Evolutionary conservation across 1,284 basidiomycete genomes (phyloP), one percentile per base, ranked within the genome.

Genomic region (Lignosus rhinocerotis): DNA sequence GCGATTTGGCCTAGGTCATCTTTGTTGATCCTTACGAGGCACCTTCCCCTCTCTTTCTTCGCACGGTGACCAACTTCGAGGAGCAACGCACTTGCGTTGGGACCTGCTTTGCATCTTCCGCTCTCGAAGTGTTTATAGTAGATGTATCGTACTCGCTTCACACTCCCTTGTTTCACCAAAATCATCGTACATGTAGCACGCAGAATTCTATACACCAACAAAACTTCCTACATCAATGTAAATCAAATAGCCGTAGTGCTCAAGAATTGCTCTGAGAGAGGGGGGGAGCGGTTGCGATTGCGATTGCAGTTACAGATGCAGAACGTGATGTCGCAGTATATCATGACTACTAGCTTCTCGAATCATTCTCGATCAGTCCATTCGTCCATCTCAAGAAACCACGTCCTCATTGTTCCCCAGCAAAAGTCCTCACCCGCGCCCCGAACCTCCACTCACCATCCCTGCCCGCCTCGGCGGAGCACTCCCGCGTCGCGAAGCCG

Each of bases 391-490:
- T 11, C 42, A 25, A 21, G n/a, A 32, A 32, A 38, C 53, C 14
- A 44, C 34, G 36, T 17, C 51, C 30, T 38, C 17, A 16, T 2
- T 49, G 14, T n/a, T 12, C 21, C 36, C 21, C 19, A 32, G 11
- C 47, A 7, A 30, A 14, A 11, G 8, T 31, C 1, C 38, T 64
- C 55, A 64, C 21, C 38, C 42, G 7, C 59, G 57, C 10, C 58
- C 62, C 8, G 65, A 53, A 7, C 53, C 62, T 11, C 66, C 63
- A 10, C 60, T 59, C 14, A 66, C 64, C 36, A 65, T 60, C 19
- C 62, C 65, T 38, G 60, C 64, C 5, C 54, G 56, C 55, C 62
- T 63, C 41, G 54, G 61, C 14, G 67, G 64, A 12, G 6, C 58
- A 62, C 11, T 59, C 58, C 19, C 60, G 62, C 39, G 53, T 60